Evolutionary conservation across 2,329 filamentous ascomycete genomes (phyloP).

Genomic region (Endothia cerciana): DNA sequence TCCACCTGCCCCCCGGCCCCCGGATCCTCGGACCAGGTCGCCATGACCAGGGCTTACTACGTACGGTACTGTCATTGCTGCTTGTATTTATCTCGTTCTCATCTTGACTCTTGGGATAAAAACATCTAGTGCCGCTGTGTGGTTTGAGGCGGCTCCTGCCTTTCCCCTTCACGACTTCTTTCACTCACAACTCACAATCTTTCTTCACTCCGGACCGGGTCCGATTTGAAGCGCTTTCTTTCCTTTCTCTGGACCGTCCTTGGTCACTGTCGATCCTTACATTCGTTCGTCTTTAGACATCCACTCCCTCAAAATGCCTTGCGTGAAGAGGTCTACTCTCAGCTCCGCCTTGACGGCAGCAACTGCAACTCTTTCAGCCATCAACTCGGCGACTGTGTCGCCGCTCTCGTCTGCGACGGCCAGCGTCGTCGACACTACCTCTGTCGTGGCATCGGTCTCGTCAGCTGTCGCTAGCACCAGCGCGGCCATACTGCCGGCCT

Average conservation of each 20-base stretch:
- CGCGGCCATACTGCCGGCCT: not conserved
- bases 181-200: not conserved
- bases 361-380: conserved; percentile 25
- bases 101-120: not conserved
- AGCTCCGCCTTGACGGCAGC: conserved; percentile 26
- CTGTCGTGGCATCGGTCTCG: not conserved
- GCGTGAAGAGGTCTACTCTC: conserved; percentile 19
- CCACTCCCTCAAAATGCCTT: conserved; percentile 21
- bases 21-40: conserved; percentile 4
- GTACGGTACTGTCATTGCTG: not conserved
- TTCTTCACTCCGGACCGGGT: conserved; percentile 1
- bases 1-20: not conserved
- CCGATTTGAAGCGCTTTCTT: not conserved
- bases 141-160: not conserved
- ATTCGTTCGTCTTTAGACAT: not conserved
- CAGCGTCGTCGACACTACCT: not conserved
- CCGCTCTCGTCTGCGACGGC: not conserved
- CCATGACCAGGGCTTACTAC: too few relatives aligned
- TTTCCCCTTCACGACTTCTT: not conserved
- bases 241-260: not conserved
- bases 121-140: not conserved
- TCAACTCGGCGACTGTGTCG: conserved; percentile 3
- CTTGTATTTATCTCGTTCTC: not conserved
- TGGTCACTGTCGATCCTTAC: conserved; percentile 19
- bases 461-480: not conserved